A percentile compares a stretch with the other conserved stretches of the same genome.
These are phyloP conservation scores for Yamadazyma taylorii DNA, from an alignment of 1,139 yeast genomes.

Conservation along the genomic window DNA sequence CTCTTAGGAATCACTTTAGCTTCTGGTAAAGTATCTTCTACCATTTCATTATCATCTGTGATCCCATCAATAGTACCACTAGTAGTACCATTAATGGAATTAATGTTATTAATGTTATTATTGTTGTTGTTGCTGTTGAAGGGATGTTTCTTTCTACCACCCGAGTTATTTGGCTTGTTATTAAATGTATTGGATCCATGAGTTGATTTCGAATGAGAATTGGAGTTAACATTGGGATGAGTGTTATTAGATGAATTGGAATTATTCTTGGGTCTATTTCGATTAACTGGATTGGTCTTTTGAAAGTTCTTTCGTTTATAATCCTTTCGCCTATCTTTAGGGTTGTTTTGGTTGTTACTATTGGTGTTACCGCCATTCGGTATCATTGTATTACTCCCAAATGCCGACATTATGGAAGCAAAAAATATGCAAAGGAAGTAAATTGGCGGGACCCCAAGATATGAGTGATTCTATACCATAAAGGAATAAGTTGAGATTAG, in stretches of 20 bases:
- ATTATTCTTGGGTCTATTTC: conserved; percentile 1
- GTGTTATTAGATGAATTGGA: neutral
- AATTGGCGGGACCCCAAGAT: too few relatives aligned
- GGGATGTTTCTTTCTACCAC: neutral
- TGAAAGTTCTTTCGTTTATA: conserved; percentile 1
- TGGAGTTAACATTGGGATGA: too few relatives aligned
- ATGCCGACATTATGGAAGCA: conserved; percentile 28
- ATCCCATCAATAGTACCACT: conserved; percentile 4
- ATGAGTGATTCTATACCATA: too few relatives aligned
- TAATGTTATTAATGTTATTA: conserved; percentile 4
- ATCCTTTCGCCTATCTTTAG: conserved; percentile 3
- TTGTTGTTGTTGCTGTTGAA: neutral
- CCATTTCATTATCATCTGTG: conserved; percentile 17
- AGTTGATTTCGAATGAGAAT: conserved; percentile 6
- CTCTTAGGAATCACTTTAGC: conserved; percentile 24
- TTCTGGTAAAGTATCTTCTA: conserved; percentile 14
- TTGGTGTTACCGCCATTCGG: conserved; percentile 7
- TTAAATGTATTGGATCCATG: conserved; percentile 7
- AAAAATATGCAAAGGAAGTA: too few relatives aligned
- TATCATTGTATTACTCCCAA: conserved; percentile 20
- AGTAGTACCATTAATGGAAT: conserved; percentile 3
- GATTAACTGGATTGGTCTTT: neutral
- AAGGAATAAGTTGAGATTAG: too few relatives aligned
- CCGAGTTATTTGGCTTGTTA: too few relatives aligned
- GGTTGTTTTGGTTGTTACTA: conserved; percentile 1